These are phyloP conservation scores for Clavispora fructus DNA, from an alignment of 805 yeast species.

Conservation along the genomic window DNA sequence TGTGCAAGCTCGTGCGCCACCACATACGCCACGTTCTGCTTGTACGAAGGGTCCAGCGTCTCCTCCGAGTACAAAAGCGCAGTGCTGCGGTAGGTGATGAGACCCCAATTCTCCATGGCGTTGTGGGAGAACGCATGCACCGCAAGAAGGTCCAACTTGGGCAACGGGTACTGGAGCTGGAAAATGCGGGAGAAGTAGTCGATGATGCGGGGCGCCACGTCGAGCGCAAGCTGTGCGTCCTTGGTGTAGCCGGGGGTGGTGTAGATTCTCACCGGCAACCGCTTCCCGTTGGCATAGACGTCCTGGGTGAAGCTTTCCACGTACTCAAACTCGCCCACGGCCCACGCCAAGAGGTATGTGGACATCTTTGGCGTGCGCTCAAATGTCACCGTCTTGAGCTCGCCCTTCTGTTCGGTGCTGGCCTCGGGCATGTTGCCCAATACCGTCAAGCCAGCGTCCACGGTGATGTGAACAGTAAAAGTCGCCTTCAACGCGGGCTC, in stretches of 20 bases:
- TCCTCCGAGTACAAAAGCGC: constrained; percentile 41
- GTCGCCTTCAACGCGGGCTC: constrained; percentile 55
- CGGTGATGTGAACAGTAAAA: constrained; percentile 41
- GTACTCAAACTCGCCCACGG: constrained; percentile 52
- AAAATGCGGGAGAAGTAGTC: constrained; percentile 46
- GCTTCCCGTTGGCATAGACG: constrained; percentile 31
- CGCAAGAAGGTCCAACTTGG: constrained; percentile 75
- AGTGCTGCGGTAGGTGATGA: constrained; percentile 61
- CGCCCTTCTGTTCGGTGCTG: constrained; percentile 12
- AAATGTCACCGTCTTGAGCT: constrained; percentile 28
- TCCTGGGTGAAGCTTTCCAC: constrained; percentile 42
- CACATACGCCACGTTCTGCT: constrained; percentile 74
- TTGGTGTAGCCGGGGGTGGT: constrained; percentile 46
- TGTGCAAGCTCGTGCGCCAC: constrained; percentile 85
- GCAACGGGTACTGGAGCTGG: constrained; percentile 62
- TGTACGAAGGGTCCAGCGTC: constrained; percentile 45
- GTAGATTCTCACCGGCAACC: constrained; percentile 47
- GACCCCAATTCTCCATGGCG: constrained; percentile 92
- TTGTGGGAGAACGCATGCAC: constrained; percentile 77
- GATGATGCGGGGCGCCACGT: constrained; percentile 44
- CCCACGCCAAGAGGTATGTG: constrained; percentile 55
- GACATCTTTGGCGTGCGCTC: constrained; percentile 51
- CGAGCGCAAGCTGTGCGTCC: constrained; percentile 45
- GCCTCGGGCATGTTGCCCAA: constrained; percentile 46
- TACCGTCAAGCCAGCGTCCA: constrained; percentile 30